These are phyloP conservation scores for Limtongia smithiae DNA, from an alignment of 805 yeast genomes.

Conservation along the genomic window DNA sequence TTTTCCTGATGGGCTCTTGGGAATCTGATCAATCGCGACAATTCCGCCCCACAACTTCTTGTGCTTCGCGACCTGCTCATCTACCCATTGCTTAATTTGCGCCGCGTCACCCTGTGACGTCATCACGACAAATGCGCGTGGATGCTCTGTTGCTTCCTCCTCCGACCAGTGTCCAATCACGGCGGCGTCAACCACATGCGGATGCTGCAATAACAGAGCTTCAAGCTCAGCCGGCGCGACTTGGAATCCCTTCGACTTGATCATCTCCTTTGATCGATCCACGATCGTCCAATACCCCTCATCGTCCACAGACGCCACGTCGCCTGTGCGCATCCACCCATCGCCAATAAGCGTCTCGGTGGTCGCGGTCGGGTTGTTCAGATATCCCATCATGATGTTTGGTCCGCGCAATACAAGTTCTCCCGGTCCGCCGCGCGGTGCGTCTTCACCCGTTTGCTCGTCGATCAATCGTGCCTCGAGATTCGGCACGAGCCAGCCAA, in stretches of 20 bases:
- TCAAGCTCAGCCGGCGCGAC: constrained; percentile 94
- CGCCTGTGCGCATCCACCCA: constrained; percentile 62
- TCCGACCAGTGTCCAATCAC: constrained; percentile 70
- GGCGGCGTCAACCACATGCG: constrained; percentile 80
- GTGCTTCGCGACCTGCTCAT: constrained; percentile 38
- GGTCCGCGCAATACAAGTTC: constrained; percentile 58
- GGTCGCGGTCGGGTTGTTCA: constrained; percentile 49
- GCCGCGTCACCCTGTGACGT: constrained; percentile 28
- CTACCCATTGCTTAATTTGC: constrained; percentile 37
- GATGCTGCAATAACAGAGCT: constrained; percentile 57
- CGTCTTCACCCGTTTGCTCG: constrained; percentile 43
- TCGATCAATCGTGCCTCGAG: constrained; percentile 49
- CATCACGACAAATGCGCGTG: constrained; percentile 40
- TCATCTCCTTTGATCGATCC: constrained; percentile 65
- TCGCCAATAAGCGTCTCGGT: constrained; percentile 44
- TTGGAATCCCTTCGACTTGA: constrained; percentile 75
- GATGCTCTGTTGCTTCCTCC: constrained; percentile 75
- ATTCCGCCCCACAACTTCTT: constrained; percentile 47
- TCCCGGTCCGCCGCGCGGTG: constrained; percentile 50
- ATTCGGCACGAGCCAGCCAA: constrained; percentile 45
- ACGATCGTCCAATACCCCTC: constrained; percentile 46
- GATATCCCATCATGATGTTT: constrained; percentile 51
- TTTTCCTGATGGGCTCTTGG: constrained; percentile 93
- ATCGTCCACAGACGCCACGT: constrained; percentile 44
- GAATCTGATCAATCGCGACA: constrained; percentile 73